A percentile compares a stretch with the other conserved stretches of the same genome.
Conservation (phyloP, 2,329 filamentous ascomycete species). For the Diaporthe ampelina region DNA sequence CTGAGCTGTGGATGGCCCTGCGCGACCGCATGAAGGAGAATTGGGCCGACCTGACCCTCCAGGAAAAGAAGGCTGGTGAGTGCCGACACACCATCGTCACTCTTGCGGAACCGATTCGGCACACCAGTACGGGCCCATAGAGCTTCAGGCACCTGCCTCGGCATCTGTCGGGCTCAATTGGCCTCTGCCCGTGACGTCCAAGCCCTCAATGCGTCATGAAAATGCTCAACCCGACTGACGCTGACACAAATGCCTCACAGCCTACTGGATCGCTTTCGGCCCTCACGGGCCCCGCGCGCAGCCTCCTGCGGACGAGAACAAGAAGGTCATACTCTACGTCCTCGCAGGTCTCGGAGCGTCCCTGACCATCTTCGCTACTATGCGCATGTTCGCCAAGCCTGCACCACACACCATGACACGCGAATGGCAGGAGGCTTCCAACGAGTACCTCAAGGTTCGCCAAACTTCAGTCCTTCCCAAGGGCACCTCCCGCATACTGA, state of each 20-base stretch:
- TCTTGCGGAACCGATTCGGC: not conserved
- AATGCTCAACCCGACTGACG: constrained; percentile 42
- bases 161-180: constrained; percentile 25
- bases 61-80: constrained; percentile 99
- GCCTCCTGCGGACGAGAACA: constrained; percentile 85
- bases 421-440: constrained; percentile 96
- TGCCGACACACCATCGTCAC: constrained; percentile 49
- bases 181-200: constrained; percentile 42
- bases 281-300: constrained; percentile 92
- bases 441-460: constrained; percentile 93
- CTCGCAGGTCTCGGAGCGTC: constrained; percentile 76
- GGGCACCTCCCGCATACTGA: constrained; percentile 40
- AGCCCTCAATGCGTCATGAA: constrained; percentile 41
- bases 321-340: constrained; percentile 83
- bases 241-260: constrained; percentile 67
- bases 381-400: constrained; percentile 80
- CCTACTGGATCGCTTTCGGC: constrained; percentile 99
- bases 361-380: constrained; percentile 77
- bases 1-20: constrained; percentile 98
- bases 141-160: not conserved
- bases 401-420: constrained; percentile 90
- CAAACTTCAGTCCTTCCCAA: constrained; percentile 7
- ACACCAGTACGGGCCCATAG: not conserved
- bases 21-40: constrained; percentile 98
- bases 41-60: constrained; percentile 94